These are phyloP conservation scores for Aspergillus oerlinghausenensis DNA, from an alignment of 2,329 filamentous ascomycete species.

Conservation along the genomic window DNA sequence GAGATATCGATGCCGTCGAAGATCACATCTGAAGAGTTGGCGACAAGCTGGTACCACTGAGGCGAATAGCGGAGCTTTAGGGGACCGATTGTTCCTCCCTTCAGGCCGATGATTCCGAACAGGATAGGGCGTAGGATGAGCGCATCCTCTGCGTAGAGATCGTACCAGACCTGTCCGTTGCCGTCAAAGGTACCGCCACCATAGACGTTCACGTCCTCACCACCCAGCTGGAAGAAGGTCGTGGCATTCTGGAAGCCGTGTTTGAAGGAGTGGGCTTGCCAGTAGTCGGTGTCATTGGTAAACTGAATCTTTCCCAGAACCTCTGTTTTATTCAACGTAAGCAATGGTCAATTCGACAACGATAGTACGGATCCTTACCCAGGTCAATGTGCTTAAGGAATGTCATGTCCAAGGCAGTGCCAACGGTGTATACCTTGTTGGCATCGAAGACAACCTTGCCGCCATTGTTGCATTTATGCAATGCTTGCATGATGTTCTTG, in stretches of 20 bases:
- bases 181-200: slow-evolving; percentile 61
- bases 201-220: slow-evolving; percentile 63
- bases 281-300: slow-evolving; percentile 64
- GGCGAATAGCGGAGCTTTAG: slow-evolving; percentile 58
- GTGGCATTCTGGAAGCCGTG: slow-evolving; percentile 63
- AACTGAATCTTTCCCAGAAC: slow-evolving; percentile 59
- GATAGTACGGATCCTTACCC: slow-evolving; percentile 35
- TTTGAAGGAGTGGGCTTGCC: slow-evolving; percentile 61
- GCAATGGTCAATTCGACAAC: not conserved
- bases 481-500: slow-evolving; percentile 49
- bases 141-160: slow-evolving; percentile 54
- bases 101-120: slow-evolving; percentile 53
- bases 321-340: slow-evolving; percentile 34
- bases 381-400: slow-evolving; percentile 62
- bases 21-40: slow-evolving; percentile 61
- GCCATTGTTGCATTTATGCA: slow-evolving; percentile 59
- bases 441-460: slow-evolving; percentile 57
- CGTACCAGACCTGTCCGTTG: slow-evolving; percentile 62
- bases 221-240: slow-evolving; percentile 64
- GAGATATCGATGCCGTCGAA: slow-evolving; percentile 60
- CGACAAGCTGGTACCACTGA: slow-evolving; percentile 62
- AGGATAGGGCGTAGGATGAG: slow-evolving; percentile 57
- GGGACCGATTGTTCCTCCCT: slow-evolving; percentile 56
- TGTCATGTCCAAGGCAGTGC: slow-evolving; percentile 60
- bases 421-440: slow-evolving; percentile 56